Evolutionary conservation across 1,284 basidiomycete species (phyloP).

Genomic region (Cryptococcus sp.): DNA sequence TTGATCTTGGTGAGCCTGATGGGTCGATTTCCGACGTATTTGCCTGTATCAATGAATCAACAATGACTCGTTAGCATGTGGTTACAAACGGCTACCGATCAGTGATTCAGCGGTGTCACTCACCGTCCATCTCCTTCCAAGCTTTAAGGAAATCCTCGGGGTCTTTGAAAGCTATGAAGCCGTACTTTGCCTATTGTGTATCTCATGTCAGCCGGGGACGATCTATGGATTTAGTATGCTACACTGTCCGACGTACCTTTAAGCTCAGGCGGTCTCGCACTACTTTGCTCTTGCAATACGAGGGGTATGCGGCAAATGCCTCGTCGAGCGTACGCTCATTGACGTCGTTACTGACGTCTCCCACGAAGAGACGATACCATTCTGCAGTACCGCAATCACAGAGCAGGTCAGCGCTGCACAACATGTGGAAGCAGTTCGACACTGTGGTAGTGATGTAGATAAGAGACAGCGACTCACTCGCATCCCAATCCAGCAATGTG

Average conservation of each 20-base stretch:
- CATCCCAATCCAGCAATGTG: slow-evolving; percentile 95
- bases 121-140: slow-evolving; percentile 99
- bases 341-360: slow-evolving; percentile 97
- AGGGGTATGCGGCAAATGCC: slow-evolving; percentile 88
- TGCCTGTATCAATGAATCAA: slow-evolving; percentile 60
- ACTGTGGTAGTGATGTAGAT: background rate
- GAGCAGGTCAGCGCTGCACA: background rate
- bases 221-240: too few species aligned
- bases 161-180: slow-evolving; percentile 96
- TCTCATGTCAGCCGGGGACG: background rate
- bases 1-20: slow-evolving; percentile 83
- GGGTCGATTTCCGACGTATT: slow-evolving; percentile 94
- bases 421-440: too few species aligned
- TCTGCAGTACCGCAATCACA: slow-evolving; percentile 56
- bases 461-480: slow-evolving; percentile 63
- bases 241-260: slow-evolving; percentile 69
- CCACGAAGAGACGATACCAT: slow-evolving; percentile 98
- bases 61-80: background rate
- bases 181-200: slow-evolving; percentile 78
- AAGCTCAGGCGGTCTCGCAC: slow-evolving; percentile 87
- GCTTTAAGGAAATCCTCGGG: slow-evolving; percentile 97
- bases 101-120: slow-evolving; percentile 34
- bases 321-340: slow-evolving; percentile 89
- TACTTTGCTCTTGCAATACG: slow-evolving; percentile 92
- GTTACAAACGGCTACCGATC: background rate